phyloP scores from a whole-genome alignment of 768 basidiomycete genomes.

The Tricholoma saponaceum region DNA sequence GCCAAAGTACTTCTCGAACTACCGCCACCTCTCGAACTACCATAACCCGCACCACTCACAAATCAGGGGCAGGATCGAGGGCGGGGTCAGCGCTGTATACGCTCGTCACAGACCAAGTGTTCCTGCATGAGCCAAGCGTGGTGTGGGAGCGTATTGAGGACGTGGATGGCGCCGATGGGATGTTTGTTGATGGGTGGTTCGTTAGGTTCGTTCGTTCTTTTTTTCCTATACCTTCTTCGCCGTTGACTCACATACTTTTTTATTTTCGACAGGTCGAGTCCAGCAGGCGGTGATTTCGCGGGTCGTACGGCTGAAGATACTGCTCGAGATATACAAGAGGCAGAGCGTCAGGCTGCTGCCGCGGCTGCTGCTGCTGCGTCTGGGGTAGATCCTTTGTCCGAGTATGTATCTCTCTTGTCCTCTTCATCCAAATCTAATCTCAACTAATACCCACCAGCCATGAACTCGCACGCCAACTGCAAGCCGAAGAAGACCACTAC shows the following conservation, averaged over 20 bases:
- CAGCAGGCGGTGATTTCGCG: conserved; percentile 79
- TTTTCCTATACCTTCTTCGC: too few species aligned
- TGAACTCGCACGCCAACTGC: conserved; percentile 71
- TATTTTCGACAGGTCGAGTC: conserved; percentile 36
- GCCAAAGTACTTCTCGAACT: neutral
- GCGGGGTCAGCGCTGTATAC: conserved; percentile 56
- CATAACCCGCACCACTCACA: neutral
- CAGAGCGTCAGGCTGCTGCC: conserved; percentile 31
- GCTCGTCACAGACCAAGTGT: conserved; percentile 83
- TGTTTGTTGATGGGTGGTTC: conserved; percentile 77
- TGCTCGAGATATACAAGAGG: conserved; percentile 43
- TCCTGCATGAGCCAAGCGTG: conserved; percentile 70
- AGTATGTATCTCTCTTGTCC: conserved; percentile 44
- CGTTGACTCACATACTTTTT: neutral
- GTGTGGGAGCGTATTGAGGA: conserved; percentile 93
- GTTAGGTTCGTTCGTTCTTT: conserved; percentile 14
- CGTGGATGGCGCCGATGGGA: conserved; percentile 72
- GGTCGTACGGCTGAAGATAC: conserved; percentile 66
- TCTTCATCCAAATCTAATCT: neutral
- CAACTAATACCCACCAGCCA: conserved; percentile 33
- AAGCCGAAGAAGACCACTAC: conserved; percentile 63
- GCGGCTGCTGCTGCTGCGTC: conserved; percentile 9
- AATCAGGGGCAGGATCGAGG: neutral
- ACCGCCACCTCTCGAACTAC: conserved; percentile 1
- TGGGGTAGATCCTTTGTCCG: conserved; percentile 42